phyloP scores from a whole-genome alignment of 495 filamentous ascomycete genomes.

The Pseudotulostoma volvatum region DNA sequence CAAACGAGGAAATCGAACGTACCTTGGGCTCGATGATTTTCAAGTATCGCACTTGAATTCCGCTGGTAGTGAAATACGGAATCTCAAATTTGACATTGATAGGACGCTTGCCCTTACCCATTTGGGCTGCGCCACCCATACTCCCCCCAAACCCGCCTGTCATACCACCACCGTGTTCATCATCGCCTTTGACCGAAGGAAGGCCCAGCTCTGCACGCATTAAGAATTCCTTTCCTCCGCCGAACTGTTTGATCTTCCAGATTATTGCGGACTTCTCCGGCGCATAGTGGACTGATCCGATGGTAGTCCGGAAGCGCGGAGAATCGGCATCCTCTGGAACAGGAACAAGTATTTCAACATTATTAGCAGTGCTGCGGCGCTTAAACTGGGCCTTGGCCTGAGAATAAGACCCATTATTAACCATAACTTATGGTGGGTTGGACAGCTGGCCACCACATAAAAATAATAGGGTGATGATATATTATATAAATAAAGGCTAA shows the following conservation, averaged over 20 bases:
- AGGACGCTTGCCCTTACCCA: conserved; percentile 78
- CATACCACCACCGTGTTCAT: conserved; percentile 91
- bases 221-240: conserved; percentile 93
- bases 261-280: conserved; percentile 95
- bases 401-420: not conserved
- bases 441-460: not conserved
- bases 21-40: conserved; percentile 99
- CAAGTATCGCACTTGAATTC: conserved; percentile 94
- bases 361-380: conserved; percentile 92
- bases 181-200: conserved; percentile 88
- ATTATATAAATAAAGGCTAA: too few species aligned
- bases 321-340: conserved; percentile 96
- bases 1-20: conserved; percentile 9
- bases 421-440: conserved; percentile 4
- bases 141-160: conserved; percentile 92
- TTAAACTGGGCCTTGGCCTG: conserved; percentile 95
- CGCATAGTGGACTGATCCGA: conserved; percentile 95
- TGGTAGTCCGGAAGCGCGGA: conserved; percentile 92
- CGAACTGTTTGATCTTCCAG: conserved; percentile 99
- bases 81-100: conserved; percentile 99
- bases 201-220: conserved; percentile 97
- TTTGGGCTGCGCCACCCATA: conserved; percentile 53
- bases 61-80: conserved; percentile 96
- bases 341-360: conserved; percentile 93
- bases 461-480: too few species aligned